phyloP scores from a whole-genome alignment of 805 yeast genomes.

The Pichia gijzeniarum region DNA sequence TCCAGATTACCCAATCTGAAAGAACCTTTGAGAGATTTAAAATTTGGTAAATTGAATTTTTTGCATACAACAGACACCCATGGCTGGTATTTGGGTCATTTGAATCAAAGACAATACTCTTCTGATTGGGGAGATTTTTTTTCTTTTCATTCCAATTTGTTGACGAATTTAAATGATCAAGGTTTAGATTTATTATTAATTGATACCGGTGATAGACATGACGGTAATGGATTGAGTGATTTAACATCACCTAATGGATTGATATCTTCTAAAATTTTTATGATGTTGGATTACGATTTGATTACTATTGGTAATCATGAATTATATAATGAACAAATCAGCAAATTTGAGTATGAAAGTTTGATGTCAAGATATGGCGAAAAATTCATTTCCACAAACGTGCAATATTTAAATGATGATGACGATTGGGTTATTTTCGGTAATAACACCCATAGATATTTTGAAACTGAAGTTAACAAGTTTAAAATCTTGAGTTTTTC shows the following conservation, averaged over 20 bases:
- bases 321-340: conserved; percentile 60
- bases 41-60: conserved; percentile 72
- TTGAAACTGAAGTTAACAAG: conserved; percentile 50
- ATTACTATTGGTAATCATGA: conserved; percentile 91
- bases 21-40: conserved; percentile 44
- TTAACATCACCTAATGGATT: conserved; percentile 68
- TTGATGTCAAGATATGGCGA: conserved; percentile 56
- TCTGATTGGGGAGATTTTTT: conserved; percentile 93
- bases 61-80: conserved; percentile 96
- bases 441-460: conserved; percentile 50
- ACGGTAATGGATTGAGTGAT: conserved; percentile 88
- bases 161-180: conserved; percentile 25
- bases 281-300: conserved; percentile 62
- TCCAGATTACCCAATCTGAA: conserved; percentile 30
- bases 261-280: conserved; percentile 55
- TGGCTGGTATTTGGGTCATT: conserved; percentile 93
- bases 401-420: conserved; percentile 44
- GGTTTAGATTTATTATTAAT: conserved; percentile 60
- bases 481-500: conserved; percentile 62
- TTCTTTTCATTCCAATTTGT: conserved; percentile 53
- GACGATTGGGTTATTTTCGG: conserved; percentile 61
- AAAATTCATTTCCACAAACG: conserved; percentile 66
- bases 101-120: conserved; percentile 65
- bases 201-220: conserved; percentile 92
- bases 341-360: conserved; percentile 56